Base-by-base conservation (phyloP, 306 rosid genomes). In the Citrullus amarus region DNA sequence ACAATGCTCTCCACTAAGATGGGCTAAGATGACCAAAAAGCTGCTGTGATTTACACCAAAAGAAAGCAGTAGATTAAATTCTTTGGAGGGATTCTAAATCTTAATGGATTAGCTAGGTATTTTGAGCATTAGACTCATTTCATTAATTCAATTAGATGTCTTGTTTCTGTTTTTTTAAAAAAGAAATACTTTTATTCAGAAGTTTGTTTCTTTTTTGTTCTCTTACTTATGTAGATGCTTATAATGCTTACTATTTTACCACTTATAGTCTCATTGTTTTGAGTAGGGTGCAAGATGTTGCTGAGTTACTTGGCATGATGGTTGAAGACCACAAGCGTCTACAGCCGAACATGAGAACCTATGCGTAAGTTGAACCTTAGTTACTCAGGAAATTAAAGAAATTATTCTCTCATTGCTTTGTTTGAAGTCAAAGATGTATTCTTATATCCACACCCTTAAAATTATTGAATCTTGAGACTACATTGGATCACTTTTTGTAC, bases 291-390 rank as follows among this genome's bases (percentile, higher is more conserved):
- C 97, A 94, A 87, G 97, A 94, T 88, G 97, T 94, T 83, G 93
- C 97, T n/a, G 98, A 94, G 90, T 83, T 94, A 79, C 97, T 94
- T 68, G 97, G 98, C 84, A 90, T 90, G 97, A 94, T 94, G 97
- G 89, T 92, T 78, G 96, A 94, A 87, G 89, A 87, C 83, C 89
- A 92, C 85, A 90, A 92, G 80, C 97, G 96, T 77, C 80, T 94
- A 86, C 96, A 92, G 80, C 98, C 97, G 79, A 94, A 94, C 84
- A 84, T 87, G 84, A 89, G 85, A 87, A 94, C 97, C 78, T 86
- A 94, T 73, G 92, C 89, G 98, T 94, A 90, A 87, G 98, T 53
- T 72, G 30, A 17, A 28, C 16, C 14, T 18, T 53, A 46, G n/a
- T 70, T 25, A 22, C 6, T 70, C 22, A 14, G 11, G 76, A 70